Evolutionary conservation across 148 eudicot species (phyloP).

Genomic region (Chenopodium formosanum): DNA sequence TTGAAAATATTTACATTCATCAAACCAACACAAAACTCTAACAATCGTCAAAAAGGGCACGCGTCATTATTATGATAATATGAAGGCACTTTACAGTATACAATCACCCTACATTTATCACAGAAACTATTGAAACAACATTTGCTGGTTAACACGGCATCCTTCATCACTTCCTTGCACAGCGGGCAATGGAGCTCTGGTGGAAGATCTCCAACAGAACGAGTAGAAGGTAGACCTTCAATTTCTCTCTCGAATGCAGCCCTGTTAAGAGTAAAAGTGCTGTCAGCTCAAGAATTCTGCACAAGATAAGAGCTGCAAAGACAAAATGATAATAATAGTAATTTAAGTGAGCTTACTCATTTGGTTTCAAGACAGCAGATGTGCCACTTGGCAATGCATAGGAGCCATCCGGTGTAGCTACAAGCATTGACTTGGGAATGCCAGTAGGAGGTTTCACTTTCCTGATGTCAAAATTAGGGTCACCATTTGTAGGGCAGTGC

Average conservation of each 20-base stretch:
- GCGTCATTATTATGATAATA: not conserved
- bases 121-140: conserved; percentile 90
- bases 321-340: not conserved
- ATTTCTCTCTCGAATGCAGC: conserved; percentile 92
- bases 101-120: conserved; percentile 74
- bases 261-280: conserved; percentile 35
- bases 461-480: conserved; percentile 69
- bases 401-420: conserved; percentile 90
- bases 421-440: conserved; percentile 89
- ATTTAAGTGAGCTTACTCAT: conserved; percentile 47
- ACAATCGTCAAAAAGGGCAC: not conserved
- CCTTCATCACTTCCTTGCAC: conserved; percentile 96
- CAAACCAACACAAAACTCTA: not conserved
- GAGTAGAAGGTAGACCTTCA: conserved; percentile 84
- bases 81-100: not conserved
- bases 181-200: conserved; percentile 92
- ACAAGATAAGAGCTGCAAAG: not conserved
- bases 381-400: conserved; percentile 86
- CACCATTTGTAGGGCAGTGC: conserved; percentile 96
- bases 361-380: conserved; percentile 74
- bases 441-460: conserved; percentile 89
- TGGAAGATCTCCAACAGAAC: conserved; percentile 82
- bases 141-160: conserved; percentile 92
- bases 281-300: conserved; percentile 14
- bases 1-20: not conserved